These are phyloP conservation scores for Alternaria angustiovoidea DNA, from an alignment of 2,329 filamentous ascomycete genomes.

Conservation along the genomic window DNA sequence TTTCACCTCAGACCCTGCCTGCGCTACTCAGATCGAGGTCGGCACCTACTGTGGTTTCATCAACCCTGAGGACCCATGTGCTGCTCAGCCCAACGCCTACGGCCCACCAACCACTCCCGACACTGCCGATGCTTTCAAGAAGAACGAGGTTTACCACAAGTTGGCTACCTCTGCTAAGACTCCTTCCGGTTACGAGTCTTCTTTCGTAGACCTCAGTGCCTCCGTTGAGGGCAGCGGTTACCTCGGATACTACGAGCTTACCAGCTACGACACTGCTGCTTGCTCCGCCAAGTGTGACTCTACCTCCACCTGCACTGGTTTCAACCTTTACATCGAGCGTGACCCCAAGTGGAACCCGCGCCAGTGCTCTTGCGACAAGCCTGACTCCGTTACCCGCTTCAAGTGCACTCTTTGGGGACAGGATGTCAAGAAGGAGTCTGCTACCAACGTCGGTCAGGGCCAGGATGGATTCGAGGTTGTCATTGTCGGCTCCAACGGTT, in stretches of 20 bases:
- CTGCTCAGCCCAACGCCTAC: constrained; percentile 34
- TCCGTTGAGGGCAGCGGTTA: constrained; percentile 30
- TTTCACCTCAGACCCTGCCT: constrained; percentile 32
- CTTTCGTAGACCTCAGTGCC: constrained; percentile 30
- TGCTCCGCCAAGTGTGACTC: constrained; percentile 31
- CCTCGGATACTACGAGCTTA: constrained; percentile 35
- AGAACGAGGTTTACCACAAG: constrained; percentile 31
- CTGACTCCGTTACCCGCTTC: constrained; percentile 32
- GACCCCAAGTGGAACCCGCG: constrained; percentile 34
- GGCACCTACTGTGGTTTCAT: constrained; percentile 39
- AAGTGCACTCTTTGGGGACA: constrained; percentile 38
- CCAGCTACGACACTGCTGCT: constrained; percentile 28
- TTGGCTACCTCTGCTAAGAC: constrained; percentile 33
- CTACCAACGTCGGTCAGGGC: constrained; percentile 29
- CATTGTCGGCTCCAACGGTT: constrained; percentile 45
- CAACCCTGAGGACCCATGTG: constrained; percentile 38
- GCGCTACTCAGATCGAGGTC: constrained; percentile 31
- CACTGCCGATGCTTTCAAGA: constrained; percentile 35
- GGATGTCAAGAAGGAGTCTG: constrained; percentile 27
- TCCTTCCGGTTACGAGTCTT: constrained; percentile 27
- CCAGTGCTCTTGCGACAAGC: constrained; percentile 33
- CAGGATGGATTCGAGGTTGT: constrained; percentile 40
- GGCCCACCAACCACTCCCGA: constrained; percentile 32
- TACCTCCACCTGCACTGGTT: constrained; percentile 31
- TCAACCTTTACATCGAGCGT: constrained; percentile 41